Conservation (phyloP, 257 asterid genomes). For the Solanum bulbocastanum region DNA sequence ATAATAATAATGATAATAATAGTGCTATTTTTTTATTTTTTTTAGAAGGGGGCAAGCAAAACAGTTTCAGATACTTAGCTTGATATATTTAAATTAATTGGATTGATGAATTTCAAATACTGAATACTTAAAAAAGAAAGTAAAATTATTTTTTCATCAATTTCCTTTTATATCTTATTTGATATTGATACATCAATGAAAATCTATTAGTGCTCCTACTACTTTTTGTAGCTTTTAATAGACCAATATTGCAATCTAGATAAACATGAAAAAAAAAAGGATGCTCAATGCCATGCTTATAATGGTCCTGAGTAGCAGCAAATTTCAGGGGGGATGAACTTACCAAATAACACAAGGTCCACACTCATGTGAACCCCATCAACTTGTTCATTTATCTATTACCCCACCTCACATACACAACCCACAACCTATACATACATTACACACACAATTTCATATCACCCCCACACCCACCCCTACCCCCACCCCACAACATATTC, state of each 20-base stretch:
- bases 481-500: not conserved
- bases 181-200: not conserved
- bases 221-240: constrained; percentile 1
- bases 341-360: constrained; percentile 26
- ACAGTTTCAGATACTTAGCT: not conserved
- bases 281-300: constrained; percentile 14
- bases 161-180: not conserved
- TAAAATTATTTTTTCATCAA: not conserved
- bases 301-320: constrained; percentile 21
- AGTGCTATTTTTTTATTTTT: too few species aligned
- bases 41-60: too few species aligned
- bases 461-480: not conserved
- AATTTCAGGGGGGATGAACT: constrained; percentile 57
- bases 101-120: not conserved
- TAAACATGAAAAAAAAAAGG: not conserved
- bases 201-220: not conserved
- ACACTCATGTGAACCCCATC: constrained; percentile 55
- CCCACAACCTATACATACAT: constrained; percentile 37
- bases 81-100: too few species aligned
- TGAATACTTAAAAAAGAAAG: not conserved
- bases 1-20: not conserved
- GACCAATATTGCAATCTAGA: not conserved
- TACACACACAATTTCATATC: not conserved
- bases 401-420: constrained; percentile 37
- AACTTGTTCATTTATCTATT: constrained; percentile 20